These are phyloP conservation scores for Pholiota microspora DNA, from an alignment of 768 basidiomycete genomes.

Conservation along the genomic window DNA sequence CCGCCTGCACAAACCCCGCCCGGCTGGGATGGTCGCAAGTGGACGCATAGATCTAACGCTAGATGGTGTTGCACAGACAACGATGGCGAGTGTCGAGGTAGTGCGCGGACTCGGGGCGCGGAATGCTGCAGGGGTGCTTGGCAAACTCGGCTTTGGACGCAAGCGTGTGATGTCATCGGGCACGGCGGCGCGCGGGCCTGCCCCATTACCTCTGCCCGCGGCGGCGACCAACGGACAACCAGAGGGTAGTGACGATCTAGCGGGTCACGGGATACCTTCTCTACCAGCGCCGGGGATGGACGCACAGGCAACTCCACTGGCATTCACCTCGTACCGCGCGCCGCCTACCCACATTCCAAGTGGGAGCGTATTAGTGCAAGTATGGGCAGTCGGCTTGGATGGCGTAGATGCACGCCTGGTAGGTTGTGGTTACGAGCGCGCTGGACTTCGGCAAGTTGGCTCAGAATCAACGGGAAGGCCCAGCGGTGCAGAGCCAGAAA, in stretches of 20 bases:
- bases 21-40: conserved; percentile 21
- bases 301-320: conserved; percentile 30
- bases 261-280: background rate
- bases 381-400: conserved; percentile 88
- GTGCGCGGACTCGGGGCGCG: conserved; percentile 50
- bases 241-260: background rate
- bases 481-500: background rate
- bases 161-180: conserved; percentile 9
- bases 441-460: conserved; percentile 4
- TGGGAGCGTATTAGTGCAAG: conserved; percentile 75
- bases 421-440: conserved; percentile 35
- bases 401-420: conserved; percentile 68
- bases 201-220: background rate
- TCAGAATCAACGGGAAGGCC: conserved; percentile 3
- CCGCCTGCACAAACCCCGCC: background rate
- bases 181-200: background rate
- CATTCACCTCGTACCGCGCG: conserved; percentile 66
- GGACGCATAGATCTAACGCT: conserved; percentile 71
- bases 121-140: conserved; percentile 14
- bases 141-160: conserved; percentile 19
- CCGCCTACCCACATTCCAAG: conserved; percentile 75
- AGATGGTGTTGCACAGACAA: conserved; percentile 78
- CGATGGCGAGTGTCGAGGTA: conserved; percentile 86
- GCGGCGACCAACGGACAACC: conserved; percentile 1
- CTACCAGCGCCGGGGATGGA: conserved; percentile 6